Evolutionary conservation across 2,329 filamentous ascomycete genomes (phyloP), one percentile per base, ranked within the genome.

Genomic region (Parafenestella ontariensis): DNA sequence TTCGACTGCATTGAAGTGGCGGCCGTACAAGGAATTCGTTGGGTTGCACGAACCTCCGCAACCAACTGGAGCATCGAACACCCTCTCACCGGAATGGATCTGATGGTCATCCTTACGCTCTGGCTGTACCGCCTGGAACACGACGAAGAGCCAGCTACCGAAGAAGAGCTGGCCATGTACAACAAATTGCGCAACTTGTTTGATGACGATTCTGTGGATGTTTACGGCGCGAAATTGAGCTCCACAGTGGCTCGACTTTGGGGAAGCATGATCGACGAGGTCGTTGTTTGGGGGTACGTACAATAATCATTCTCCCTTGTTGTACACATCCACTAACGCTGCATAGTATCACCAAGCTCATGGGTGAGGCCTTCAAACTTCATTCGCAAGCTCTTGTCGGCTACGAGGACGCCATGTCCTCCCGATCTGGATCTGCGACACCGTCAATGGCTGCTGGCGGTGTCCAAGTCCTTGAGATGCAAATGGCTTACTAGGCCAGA

Each of bases 71-170:
- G 94, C 76, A 91, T 98, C 57, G 95, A 99, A 81, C 94, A 99
- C 76, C 93, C 95, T 47, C 87, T 99, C 54, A 97, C 93, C 72
- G 94, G 94, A 59, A 87, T 99, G 81, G 95, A 99, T 77, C 84
- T 98, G 65, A 96, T 99, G 87, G 95, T 98, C 76, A 95, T 97
- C 68, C 88, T 99, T 67, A 97, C 92, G 71, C 83, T 98, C 65
- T 99, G 95, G 95, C 89, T 99, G 69, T 98, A 97, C 82, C 92
- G 93, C 80, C 89, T 99, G 82, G 95, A 99, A 89, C 93, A 98
- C 81, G 95, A 99, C 82, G 93, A 96, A 63, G 94, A 98, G 81
- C 88, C 89, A 23, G 90, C 91, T 29, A 91, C 87, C 26, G 89
- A 90, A 64, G 92, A 96, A 71, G 92, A 96, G 78, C 79, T 90